Evolutionary conservation across 78 protist species (phyloP).

Genomic region (Dictyostelium firmibasis): DNA sequence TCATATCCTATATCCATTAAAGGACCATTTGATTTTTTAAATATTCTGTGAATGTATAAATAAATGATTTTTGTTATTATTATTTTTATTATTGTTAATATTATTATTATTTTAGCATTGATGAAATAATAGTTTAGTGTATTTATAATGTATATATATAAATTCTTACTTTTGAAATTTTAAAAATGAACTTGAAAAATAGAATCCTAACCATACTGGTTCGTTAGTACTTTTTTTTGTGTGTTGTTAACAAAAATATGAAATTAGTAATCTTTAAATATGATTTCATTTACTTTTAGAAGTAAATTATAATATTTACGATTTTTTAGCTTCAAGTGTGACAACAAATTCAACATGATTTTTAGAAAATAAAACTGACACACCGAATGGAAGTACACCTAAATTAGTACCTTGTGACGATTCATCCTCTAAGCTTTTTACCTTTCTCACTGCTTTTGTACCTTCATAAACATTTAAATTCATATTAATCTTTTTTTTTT

Average conservation of each 20-base stretch:
- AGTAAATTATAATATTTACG: neutral
- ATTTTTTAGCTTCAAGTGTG: constrained; percentile 42
- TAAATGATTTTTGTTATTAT: neutral
- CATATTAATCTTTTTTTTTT: neutral
- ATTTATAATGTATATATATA: neutral
- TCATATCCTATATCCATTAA: constrained; percentile 37
- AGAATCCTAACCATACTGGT: constrained; percentile 59
- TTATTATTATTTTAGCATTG: too few relatives aligned
- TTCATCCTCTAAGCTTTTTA: constrained; percentile 40
- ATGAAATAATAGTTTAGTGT: too few relatives aligned
- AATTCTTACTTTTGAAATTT: constrained; percentile 60
- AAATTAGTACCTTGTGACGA: constrained; percentile 14
- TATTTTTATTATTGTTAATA: too few relatives aligned
- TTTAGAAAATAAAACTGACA: constrained; percentile 33
- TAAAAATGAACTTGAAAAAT: constrained; percentile 42
- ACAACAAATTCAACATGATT: constrained; percentile 67
- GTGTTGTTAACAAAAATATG: neutral
- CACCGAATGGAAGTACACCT: constrained; percentile 69
- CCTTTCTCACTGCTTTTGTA: constrained; percentile 53
- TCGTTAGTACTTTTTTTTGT: constrained; percentile 8
- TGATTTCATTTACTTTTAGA: neutral
- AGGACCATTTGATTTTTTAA: constrained; percentile 22
- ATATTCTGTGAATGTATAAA: constrained; percentile 12
- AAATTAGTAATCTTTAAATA: neutral
- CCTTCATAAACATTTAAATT: constrained; percentile 62